Evolutionary conservation across 23 red algal genomes (phyloP), one percentile per base, ranked within the genome.

Genomic region (Chondrus crispus): DNA sequence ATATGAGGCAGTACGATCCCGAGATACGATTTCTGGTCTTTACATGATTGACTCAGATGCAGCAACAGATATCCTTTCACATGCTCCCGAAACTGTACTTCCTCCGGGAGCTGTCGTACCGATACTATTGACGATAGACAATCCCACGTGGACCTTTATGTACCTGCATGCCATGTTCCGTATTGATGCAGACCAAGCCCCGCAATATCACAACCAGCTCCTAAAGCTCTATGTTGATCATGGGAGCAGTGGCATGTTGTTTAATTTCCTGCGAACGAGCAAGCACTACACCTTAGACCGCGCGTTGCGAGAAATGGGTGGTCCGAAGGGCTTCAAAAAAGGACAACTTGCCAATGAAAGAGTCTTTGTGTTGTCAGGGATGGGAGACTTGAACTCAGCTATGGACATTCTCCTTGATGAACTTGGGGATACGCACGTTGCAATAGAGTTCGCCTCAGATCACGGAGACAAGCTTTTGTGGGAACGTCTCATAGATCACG

Each of bases 401-500:
- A 86, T 97, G 88, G 88, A 93, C 83, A 88, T 97, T 33, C 80
- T 97, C 44, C 89, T 97, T n/a, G 62, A 73, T 57, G 95, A 97
- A 79, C 91, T 93, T 48, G 81, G 80, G 74, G 90, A 97, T 51
- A 92, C 91, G 50, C 66, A 72, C 62, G 89, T 80, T 36, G 95
- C 95, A 3, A 96, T 91, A 54, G 87, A 84, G 55, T 96, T 96
- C 93, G 89, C 84, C 7, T 84, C 89, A 51, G 95, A 96, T 52
- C 95, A 93, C 52, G 88, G 86, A 40, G 95, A 91, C 69, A 57
- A 51, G 29, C 58, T 74, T 63, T 55, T 96, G 4, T 91, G 88
- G 80, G 90, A 96, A 54, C 48, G 95, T 26, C 87, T 96, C 20
- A 88, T 96, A 38, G 85, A 87, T 47, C 90, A 85, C 62, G 95